Percentiles rank a stretch among this genome's conserved stretches.
These are phyloP conservation scores for Tetracladium maxilliforme DNA, from an alignment of 2,329 filamentous ascomycete species.

Conservation along the genomic window DNA sequence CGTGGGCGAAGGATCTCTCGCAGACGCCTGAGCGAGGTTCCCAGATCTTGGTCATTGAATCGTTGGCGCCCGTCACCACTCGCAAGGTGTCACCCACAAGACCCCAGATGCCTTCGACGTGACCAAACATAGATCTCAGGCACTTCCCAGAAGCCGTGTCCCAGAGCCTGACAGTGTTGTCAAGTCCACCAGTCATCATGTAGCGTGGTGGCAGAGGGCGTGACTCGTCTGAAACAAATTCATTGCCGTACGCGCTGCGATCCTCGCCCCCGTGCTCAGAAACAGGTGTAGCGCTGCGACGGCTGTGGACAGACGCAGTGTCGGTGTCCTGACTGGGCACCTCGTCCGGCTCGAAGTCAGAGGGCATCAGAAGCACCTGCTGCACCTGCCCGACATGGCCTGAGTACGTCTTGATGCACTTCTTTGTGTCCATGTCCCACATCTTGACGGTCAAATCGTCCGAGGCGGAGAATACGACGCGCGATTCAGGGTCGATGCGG, in stretches of 20 bases:
- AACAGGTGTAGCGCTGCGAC: slow-evolving; percentile 3
- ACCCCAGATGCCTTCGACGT: slow-evolving; percentile 92
- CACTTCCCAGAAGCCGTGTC: slow-evolving; percentile 71
- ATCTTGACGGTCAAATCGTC: slow-evolving; percentile 86
- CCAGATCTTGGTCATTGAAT: slow-evolving; percentile 93
- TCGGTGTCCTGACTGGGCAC: slow-evolving; percentile 42
- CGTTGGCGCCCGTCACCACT: slow-evolving; percentile 79
- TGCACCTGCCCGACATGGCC: slow-evolving; percentile 94
- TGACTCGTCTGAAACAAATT: slow-evolving; percentile 43
- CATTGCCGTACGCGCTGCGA: slow-evolving; percentile 43
- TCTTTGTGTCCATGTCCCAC: slow-evolving; percentile 80
- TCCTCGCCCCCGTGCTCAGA: slow-evolving; percentile 20
- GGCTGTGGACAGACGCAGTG: slow-evolving; percentile 7
- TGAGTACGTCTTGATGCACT: slow-evolving; percentile 63
- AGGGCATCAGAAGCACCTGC: slow-evolving; percentile 70
- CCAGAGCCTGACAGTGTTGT: slow-evolving; percentile 87
- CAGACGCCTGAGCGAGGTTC: slow-evolving; percentile 83
- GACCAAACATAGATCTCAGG: slow-evolving; percentile 87
- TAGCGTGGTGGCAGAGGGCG: slow-evolving; percentile 72
- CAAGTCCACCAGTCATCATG: slow-evolving; percentile 84
- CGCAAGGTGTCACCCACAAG: slow-evolving; percentile 79
- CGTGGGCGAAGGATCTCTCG: slow-evolving; percentile 83
- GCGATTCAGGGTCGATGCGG: slow-evolving; percentile 64
- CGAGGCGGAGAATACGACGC: slow-evolving; percentile 82
- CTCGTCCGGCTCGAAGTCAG: slow-evolving; percentile 82